Base-by-base conservation (phyloP, 169 alveolate genomes). In the Eimeria acervulina region DNA sequence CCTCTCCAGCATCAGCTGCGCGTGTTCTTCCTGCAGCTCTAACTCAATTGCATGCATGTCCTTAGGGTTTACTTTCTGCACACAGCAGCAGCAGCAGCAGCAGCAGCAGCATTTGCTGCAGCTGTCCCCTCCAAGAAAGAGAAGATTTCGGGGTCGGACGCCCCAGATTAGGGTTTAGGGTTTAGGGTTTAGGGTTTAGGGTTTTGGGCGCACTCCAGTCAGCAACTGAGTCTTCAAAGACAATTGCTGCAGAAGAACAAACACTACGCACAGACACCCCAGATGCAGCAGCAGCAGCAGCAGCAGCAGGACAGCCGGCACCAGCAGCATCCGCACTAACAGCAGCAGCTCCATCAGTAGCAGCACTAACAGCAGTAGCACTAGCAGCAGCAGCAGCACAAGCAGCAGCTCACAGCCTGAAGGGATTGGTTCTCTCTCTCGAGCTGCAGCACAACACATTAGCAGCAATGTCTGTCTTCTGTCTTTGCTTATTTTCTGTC, bases 1-100 rank as follows among this genome's bases (percentile, higher is more conserved):
- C 70, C 52, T 4, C 26, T 81, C 72, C 47, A 23, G 33, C 70
- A 42, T 31, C 38, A 47, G 90, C 90, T 81, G 90, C 90, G 42
- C 72, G 51, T 81, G 90, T n/a, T 51, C 72, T 26, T 81, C 38
- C 90, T 81, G 90, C 90, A 47, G 70, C 90, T 81, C 72, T n/a
- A 2, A 1, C 90, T 81, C 72, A n/a, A 81, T 81, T 8, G 66
- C 72, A 2, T 40, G 70, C 90, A 81, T 47, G 31, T 81, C 66
- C 66, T 44, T 42, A 7, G 66, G 72, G 70, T 51, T 33, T 28
- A 51, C 66, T 55, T 55, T 10, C 66, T 55, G 66, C 66, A 19
- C 19, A 47, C 66, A 42, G 31, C 88, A 76, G 88, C 63, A 76
- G 88, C 88, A 23, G 51, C 88, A 33, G 88, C 88, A 23, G 36